Percentiles rank a stretch among this genome's conserved stretches.
Evolutionary conservation across 2,329 filamentous ascomycete genomes (phyloP).

Genomic region (Thermothelomyces thermophilus): DNA sequence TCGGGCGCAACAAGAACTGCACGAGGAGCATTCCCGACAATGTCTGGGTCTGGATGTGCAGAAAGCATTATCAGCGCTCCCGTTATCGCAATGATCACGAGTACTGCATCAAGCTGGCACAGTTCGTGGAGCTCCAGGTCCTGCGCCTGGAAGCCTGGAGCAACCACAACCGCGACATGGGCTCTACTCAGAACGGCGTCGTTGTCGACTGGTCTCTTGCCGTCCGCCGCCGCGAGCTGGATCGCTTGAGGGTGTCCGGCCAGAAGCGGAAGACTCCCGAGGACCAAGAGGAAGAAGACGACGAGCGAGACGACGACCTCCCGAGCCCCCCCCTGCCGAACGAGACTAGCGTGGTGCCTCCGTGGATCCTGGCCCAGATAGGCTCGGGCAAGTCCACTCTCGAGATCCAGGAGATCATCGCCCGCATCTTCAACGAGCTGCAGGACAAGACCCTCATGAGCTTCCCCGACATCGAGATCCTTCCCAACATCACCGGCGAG

Average conservation of each 20-base stretch:
- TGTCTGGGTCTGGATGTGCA: slow-evolving; percentile 71
- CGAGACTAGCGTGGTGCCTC: slow-evolving; percentile 36
- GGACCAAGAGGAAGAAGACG: slow-evolving; percentile 24
- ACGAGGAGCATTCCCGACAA: slow-evolving; percentile 62
- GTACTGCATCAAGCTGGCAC: slow-evolving; percentile 56
- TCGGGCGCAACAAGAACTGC: slow-evolving; percentile 74
- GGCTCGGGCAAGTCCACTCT: slow-evolving; percentile 42
- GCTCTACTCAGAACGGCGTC: slow-evolving; percentile 32
- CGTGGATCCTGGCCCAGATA: slow-evolving; percentile 43
- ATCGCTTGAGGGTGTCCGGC: slow-evolving; percentile 31
- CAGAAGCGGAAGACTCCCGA: background rate
- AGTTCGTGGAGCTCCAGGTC: slow-evolving; percentile 58
- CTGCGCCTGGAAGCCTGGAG: slow-evolving; percentile 58
- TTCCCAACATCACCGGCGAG: slow-evolving; percentile 43
- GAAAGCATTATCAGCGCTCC: slow-evolving; percentile 75
- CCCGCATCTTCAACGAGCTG: slow-evolving; percentile 40
- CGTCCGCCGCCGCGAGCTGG: slow-evolving; percentile 58
- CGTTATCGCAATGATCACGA: slow-evolving; percentile 60
- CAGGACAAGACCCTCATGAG: slow-evolving; percentile 36
- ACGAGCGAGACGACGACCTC: slow-evolving; percentile 27
- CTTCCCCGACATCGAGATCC: slow-evolving; percentile 54
- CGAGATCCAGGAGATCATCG: slow-evolving; percentile 43
- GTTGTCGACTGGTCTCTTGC: slow-evolving; percentile 56
- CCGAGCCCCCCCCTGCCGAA: slow-evolving; percentile 24
- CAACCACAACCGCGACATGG: slow-evolving; percentile 37